Base-by-base conservation (phyloP, 768 basidiomycete species). In the Naematelia aurantialba region DNA sequence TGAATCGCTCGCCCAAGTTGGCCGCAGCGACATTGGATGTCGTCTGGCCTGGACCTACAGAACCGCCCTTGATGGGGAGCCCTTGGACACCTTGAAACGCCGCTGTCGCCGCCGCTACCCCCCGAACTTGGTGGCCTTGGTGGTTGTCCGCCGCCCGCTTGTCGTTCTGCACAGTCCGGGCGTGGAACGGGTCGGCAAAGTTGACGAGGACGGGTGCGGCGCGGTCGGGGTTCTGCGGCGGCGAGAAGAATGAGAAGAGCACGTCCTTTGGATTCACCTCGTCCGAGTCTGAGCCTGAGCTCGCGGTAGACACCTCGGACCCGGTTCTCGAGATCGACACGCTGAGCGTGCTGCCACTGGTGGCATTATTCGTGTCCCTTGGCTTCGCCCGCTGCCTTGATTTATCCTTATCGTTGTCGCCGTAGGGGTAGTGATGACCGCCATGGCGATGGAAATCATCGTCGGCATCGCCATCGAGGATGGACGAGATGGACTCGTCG, bases 181-280 rank as follows among this genome's bases (percentile, higher is more conserved):
- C n/a, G 21, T 14, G 8, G 46, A 60, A 55, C 17, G 59, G 59
- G 19, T 57, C 25, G 10, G 48, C n/a, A 31, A 61, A 61, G n/a
- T 61, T 47, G 34, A 61, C 46, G 3, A 56, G 49, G n/a, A 61
- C 34, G 1, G 60, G 55, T 1, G 39, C 53, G 11, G 59, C 54
- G 14, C 24, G 21, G 3, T 55, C 58, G 25, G 34, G 29, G 19
- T 27, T 31, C 12, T 50, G 29, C 8, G 34, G 34, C 17, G 34
- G 34, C 8, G 34, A 39, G 34, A 39, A 39, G 50, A 54, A 61
- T 8, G 45, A 26, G 50, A 61, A 61, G 4, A 61, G 19, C 2
- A 61, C 14, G 2, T 60, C 59, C 1, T 39, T 22, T 24, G 48
- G 31, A 34, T 52, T 19, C n/a, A 24, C 54, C 24, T 47, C n/a